Evolutionary conservation across 352 stramenopile species (phyloP), one percentile per base, ranked within the genome.

Genomic region (Pelagophyceae sp.): DNA sequence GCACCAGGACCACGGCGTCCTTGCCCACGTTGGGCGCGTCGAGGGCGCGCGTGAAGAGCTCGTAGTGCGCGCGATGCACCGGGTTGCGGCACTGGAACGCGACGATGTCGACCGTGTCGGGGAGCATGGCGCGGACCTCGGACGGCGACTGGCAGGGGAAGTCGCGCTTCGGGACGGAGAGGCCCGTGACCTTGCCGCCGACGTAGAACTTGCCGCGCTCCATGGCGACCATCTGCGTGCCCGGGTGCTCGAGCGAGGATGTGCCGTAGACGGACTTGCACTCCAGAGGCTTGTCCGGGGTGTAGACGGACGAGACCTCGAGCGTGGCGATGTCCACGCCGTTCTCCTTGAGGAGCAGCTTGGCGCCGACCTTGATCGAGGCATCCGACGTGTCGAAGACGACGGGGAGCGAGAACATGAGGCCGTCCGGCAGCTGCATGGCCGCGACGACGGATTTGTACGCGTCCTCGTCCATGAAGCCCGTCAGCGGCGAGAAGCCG

Each of bases 11-110:
- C 60, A 95, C 87, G 71, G 85, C 87, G 70, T 88, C 85, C 63
- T 85, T 79, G 37, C 85, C 89, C 32, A 95, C 83, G 69, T 92
- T 84, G 51, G 88, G 82, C 81, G 91, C 90, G 79, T 95, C 90
- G 17, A 94, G 82, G 29, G 90, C 90, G 72, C 91, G 87, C 51
- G 88, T 94, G 83, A 94, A 94, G 64, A 96, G 87, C 81, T 96
- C 90, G 83, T 95, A 95, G 84, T 96, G 91, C 31, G 91, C 91
- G 65, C 90, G 83, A 85, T 96, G 91, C 78, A 96, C 90, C 72
- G 91, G 91, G 85, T 96, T 96, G 67, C 91, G 87, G 86, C 90
- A 95, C 82, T 96, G 91, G 81, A 96, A 96, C 64, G 91, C 91
- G 65, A 96, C 90, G 51, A 95, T 88, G 84, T 94, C 89, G 78